phyloP scores from a whole-genome alignment of 805 yeast species.

The Candida maris region DNA sequence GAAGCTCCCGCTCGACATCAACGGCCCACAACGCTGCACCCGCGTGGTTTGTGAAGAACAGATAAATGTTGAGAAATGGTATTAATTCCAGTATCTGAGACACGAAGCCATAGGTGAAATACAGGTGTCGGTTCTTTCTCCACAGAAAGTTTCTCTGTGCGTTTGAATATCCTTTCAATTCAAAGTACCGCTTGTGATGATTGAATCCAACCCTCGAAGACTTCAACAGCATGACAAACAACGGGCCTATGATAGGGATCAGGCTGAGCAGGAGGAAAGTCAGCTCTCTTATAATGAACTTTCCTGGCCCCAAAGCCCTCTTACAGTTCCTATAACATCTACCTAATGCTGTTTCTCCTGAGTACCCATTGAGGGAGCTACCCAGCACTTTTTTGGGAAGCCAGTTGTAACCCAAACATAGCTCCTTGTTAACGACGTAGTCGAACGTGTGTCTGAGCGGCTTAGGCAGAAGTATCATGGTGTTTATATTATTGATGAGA shows the following conservation, averaged over 20 bases:
- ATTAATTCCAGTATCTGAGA: constrained; percentile 49
- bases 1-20: constrained; percentile 28
- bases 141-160: constrained; percentile 40
- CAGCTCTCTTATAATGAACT: constrained; percentile 36
- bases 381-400: constrained; percentile 25
- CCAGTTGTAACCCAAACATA: constrained; percentile 18
- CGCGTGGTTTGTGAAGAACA: constrained; percentile 53
- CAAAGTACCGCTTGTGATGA: constrained; percentile 54
- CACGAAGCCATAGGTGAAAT: constrained; percentile 49
- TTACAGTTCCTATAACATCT: constrained; percentile 15
- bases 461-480: constrained; percentile 29
- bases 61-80: constrained; percentile 51
- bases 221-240: constrained; percentile 43
- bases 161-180: constrained; percentile 47
- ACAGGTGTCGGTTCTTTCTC: constrained; percentile 29
- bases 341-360: constrained; percentile 28
- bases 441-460: constrained; percentile 32
- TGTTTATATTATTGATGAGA: constrained; percentile 28
- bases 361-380: constrained; percentile 20
- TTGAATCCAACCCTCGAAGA: constrained; percentile 53
- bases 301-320: constrained; percentile 34
- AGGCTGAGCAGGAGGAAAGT: constrained; percentile 38
- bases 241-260: constrained; percentile 61
- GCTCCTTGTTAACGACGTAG: constrained; percentile 22
- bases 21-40: constrained; percentile 69